Evolutionary conservation across 202 grass and related monocot species (phyloP).

Genomic region (Digitaria exilis): DNA sequence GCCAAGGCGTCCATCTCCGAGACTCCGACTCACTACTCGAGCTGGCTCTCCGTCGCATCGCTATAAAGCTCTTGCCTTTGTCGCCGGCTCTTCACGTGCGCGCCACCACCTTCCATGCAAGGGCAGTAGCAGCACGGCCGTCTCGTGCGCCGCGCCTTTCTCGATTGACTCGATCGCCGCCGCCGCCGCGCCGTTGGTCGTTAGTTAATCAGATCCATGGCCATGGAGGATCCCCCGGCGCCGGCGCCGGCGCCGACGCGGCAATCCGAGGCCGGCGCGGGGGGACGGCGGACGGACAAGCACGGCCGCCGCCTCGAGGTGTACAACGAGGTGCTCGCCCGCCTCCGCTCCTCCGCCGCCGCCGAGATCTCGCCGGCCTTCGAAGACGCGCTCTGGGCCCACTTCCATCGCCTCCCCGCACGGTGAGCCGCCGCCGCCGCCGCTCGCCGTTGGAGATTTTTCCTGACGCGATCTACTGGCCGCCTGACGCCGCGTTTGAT

Average conservation of each 20-base stretch:
- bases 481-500: neutral
- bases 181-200: neutral
- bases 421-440: constrained; percentile 37
- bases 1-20: constrained; percentile 12
- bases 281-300: constrained; percentile 32
- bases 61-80: constrained; percentile 51
- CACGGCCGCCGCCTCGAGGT: constrained; percentile 70
- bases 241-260: neutral
- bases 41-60: neutral
- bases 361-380: constrained; percentile 53
- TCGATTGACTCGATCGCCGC: neutral
- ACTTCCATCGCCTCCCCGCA: constrained; percentile 94
- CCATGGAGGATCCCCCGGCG: constrained; percentile 37
- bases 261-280: constrained; percentile 30
- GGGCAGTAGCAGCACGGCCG: constrained; percentile 18
- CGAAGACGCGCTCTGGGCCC: constrained; percentile 75
- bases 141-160: constrained; percentile 24
- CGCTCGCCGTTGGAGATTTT: neutral
- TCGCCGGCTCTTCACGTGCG: constrained; percentile 58
- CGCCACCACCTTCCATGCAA: constrained; percentile 55
- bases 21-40: constrained; percentile 7
- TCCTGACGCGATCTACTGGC: neutral
- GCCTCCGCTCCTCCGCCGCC: constrained; percentile 41
- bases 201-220: constrained; percentile 35
- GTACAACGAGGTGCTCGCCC: constrained; percentile 76